Percentiles rank a stretch among this genome's conserved stretches.
Evolutionary conservation across 2,329 filamentous ascomycete species (phyloP).

Genomic region (Botrytis galanthina): DNA sequence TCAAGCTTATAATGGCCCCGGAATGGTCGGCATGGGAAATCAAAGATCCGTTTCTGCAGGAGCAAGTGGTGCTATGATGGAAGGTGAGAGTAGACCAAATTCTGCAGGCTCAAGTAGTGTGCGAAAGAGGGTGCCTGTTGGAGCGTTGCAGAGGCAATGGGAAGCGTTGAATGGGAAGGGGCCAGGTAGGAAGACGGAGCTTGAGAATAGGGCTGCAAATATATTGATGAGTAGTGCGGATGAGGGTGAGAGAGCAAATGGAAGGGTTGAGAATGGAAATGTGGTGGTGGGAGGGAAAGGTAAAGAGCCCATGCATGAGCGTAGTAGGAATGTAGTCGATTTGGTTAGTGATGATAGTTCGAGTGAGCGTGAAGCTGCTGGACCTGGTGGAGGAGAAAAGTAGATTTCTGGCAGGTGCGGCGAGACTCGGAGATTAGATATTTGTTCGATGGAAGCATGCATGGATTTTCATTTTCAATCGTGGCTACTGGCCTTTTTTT

Average conservation of each 20-base stretch:
- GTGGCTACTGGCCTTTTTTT: not conserved
- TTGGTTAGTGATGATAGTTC: constrained; percentile 6
- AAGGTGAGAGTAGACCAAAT: not conserved
- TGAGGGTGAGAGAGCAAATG: not conserved
- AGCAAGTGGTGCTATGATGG: not conserved
- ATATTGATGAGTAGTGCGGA: not conserved
- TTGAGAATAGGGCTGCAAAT: not conserved
- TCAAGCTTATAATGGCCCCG: not conserved
- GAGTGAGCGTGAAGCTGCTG: not conserved
- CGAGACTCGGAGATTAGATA: too few species aligned
- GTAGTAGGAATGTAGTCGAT: not conserved
- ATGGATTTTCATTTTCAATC: not conserved
- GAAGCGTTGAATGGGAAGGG: constrained; percentile 18
- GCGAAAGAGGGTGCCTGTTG: constrained; percentile 16
- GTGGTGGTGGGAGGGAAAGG: not conserved
- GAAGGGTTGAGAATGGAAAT: not conserved
- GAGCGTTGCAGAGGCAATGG: constrained; percentile 14
- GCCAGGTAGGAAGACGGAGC: not conserved
- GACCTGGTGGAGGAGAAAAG: too few species aligned
- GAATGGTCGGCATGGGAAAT: not conserved
- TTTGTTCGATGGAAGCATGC: not conserved
- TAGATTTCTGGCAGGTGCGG: not conserved
- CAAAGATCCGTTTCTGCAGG: not conserved
- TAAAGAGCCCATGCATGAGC: not conserved
- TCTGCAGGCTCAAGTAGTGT: not conserved